phyloP scores from a whole-genome alignment of 768 basidiomycete species.

The Amanita pseudoporphyria region DNA sequence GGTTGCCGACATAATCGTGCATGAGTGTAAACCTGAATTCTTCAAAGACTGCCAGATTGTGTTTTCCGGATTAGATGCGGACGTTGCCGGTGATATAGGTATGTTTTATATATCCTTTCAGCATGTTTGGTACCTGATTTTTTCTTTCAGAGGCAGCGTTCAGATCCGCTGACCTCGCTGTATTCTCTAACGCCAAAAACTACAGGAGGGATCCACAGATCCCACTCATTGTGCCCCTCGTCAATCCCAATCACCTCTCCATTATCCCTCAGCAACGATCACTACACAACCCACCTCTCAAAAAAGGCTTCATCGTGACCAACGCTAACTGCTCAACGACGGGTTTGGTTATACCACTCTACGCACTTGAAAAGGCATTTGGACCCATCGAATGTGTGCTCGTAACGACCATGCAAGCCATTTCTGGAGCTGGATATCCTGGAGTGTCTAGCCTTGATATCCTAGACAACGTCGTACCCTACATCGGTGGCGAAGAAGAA shows the following conservation, averaged over 20 bases:
- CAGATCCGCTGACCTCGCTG: slow-evolving; percentile 75
- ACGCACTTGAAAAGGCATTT: slow-evolving; percentile 81
- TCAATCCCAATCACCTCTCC: slow-evolving; percentile 78
- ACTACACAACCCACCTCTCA: slow-evolving; percentile 54
- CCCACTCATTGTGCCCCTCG: slow-evolving; percentile 93
- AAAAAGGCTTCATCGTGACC: slow-evolving; percentile 90
- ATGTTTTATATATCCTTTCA: slow-evolving; percentile 10
- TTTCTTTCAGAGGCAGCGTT: slow-evolving; percentile 65
- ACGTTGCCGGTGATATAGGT: slow-evolving; percentile 96
- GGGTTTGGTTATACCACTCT: slow-evolving; percentile 83
- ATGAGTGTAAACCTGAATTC: slow-evolving; percentile 66
- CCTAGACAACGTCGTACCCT: slow-evolving; percentile 91
- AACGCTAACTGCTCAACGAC: slow-evolving; percentile 99
- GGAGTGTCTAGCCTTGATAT: slow-evolving; percentile 87
- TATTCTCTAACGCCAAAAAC: slow-evolving; percentile 98
- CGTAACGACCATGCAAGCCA: slow-evolving; percentile 96
- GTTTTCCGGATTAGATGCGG: slow-evolving; percentile 94
- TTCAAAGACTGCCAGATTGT: slow-evolving; percentile 79
- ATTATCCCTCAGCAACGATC: slow-evolving; percentile 79
- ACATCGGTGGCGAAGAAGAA: slow-evolving; percentile 91
- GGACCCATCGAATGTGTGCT: slow-evolving; percentile 90
- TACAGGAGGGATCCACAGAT: slow-evolving; percentile 86
- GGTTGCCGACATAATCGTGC: slow-evolving; percentile 56
- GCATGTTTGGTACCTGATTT: slow-evolving; percentile 1
- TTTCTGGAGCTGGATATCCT: slow-evolving; percentile 97